A percentile compares a stretch with the other conserved stretches of the same genome.
Conservation (phyloP, 495 filamentous ascomycete species). For the Talaromyces adpressus region DNA sequence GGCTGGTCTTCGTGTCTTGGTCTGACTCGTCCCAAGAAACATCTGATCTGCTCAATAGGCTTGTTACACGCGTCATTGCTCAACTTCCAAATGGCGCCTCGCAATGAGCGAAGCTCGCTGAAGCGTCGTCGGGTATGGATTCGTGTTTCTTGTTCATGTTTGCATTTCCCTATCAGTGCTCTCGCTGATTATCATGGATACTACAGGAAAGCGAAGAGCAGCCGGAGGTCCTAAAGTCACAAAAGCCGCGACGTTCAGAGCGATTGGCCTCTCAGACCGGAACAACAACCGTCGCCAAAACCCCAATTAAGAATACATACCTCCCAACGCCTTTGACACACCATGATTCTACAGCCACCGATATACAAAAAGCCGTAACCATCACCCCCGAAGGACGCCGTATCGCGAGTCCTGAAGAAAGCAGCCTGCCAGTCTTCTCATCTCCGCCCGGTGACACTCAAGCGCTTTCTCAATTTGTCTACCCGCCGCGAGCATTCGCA, state of each 20-base stretch:
- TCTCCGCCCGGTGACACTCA: constrained; percentile 62
- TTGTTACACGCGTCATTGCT: neutral
- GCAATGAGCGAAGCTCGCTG: constrained; percentile 43
- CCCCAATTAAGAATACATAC: constrained; percentile 56
- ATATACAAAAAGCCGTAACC: constrained; percentile 62
- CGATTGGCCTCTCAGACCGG: constrained; percentile 44
- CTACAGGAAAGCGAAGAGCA: constrained; percentile 32
- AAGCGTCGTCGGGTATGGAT: constrained; percentile 42
- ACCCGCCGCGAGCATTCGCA: constrained; percentile 64
- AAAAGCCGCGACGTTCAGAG: constrained; percentile 47
- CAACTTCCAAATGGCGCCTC: constrained; percentile 34
- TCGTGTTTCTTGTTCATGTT: neutral
- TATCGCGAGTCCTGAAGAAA: constrained; percentile 47
- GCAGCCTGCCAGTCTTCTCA: constrained; percentile 58
- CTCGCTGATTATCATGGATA: neutral
- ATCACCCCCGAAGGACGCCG: constrained; percentile 53
- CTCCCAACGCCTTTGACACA: constrained; percentile 81
- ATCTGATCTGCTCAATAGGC: neutral
- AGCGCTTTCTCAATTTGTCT: constrained; percentile 68
- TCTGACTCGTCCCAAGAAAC: neutral
- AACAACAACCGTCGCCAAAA: constrained; percentile 27
- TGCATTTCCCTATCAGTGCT: neutral
- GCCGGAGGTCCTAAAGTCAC: constrained; percentile 31
- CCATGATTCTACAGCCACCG: constrained; percentile 52
- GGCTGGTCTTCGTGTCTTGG: neutral